phyloP scores from a whole-genome alignment of 106 monocot species.

The Agapanthus africanus region DNA sequence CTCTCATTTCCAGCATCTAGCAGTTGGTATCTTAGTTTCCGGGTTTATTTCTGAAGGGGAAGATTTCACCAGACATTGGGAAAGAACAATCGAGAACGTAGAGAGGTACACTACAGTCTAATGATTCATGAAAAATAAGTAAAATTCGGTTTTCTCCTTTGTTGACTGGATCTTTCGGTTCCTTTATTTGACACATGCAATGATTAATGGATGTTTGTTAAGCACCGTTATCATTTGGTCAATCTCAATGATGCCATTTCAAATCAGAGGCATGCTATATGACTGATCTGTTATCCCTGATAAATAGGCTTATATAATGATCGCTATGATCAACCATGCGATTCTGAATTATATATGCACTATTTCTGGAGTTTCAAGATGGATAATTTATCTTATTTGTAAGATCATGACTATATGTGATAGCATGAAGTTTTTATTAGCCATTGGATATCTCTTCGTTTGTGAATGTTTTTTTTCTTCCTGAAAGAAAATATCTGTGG shows the following conservation, averaged over 20 bases:
- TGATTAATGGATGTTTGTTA: background rate
- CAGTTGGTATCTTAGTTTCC: conserved; percentile 71
- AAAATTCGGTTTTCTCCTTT: background rate
- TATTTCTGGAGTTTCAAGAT: background rate
- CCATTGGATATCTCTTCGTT: background rate
- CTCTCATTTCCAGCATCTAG: conserved; percentile 55
- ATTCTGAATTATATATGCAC: no score
- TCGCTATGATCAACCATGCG: no score
- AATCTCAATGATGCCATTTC: no score
- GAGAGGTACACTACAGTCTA: conserved; percentile 78
- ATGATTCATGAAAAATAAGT: background rate
- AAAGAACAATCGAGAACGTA: conserved; percentile 39
- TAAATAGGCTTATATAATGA: no score
- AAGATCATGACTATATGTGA: no score
- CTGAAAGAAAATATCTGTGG: background rate
- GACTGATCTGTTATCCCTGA: no score
- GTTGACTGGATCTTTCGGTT: background rate
- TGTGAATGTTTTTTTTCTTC: background rate
- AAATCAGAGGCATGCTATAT: no score
- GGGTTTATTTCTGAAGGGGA: conserved; percentile 69
- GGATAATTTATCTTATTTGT: background rate
- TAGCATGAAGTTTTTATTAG: background rate
- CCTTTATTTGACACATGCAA: background rate
- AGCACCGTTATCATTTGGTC: no score
- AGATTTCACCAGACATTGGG: conserved; percentile 84